Percentiles rank a stretch among this genome's conserved stretches.
These are phyloP conservation scores for Termitomyces titanicus DNA, from an alignment of 768 basidiomycete genomes.

Conservation along the genomic window DNA sequence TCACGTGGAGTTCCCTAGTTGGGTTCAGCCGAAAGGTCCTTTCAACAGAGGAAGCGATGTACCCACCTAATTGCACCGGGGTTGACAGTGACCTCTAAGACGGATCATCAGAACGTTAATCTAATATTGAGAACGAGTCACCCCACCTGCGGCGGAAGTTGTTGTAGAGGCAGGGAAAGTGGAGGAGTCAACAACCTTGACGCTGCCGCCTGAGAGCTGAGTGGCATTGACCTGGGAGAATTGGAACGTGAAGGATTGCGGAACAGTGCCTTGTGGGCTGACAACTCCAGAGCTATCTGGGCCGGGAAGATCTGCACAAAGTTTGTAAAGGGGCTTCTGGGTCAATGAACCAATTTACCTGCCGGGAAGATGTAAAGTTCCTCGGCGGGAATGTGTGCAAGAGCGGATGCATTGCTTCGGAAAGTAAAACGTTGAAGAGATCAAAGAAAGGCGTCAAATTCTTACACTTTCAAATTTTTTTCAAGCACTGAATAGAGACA, in stretches of 20 bases:
- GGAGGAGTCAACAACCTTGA: constrained; percentile 49
- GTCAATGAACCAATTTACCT: constrained; percentile 20
- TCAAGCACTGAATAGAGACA: constrained; percentile 32
- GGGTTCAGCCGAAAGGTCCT: not conserved
- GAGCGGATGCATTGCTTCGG: constrained; percentile 29
- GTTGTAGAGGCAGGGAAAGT: constrained; percentile 49
- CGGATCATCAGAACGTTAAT: not conserved
- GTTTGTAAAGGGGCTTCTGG: not conserved
- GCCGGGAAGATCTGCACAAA: constrained; percentile 28
- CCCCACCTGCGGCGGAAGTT: constrained; percentile 43
- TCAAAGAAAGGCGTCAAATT: not conserved
- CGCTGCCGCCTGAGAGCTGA: constrained; percentile 41
- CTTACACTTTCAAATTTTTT: constrained; percentile 45
- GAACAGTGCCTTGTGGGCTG: constrained; percentile 42
- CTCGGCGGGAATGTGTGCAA: constrained; percentile 38
- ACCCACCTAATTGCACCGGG: constrained; percentile 51
- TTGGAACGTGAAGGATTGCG: constrained; percentile 43
- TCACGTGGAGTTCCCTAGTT: constrained; percentile 52
- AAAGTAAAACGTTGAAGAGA: not conserved
- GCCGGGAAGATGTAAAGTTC: constrained; percentile 54
- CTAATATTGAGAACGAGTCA: not conserved
- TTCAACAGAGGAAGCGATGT: not conserved
- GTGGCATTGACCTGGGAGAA: constrained; percentile 44
- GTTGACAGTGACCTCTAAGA: constrained; percentile 47
- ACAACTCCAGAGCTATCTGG: constrained; percentile 29